Conservation (phyloP, 78 protist genomes). For the Dictyostelium intermedium region DNA sequence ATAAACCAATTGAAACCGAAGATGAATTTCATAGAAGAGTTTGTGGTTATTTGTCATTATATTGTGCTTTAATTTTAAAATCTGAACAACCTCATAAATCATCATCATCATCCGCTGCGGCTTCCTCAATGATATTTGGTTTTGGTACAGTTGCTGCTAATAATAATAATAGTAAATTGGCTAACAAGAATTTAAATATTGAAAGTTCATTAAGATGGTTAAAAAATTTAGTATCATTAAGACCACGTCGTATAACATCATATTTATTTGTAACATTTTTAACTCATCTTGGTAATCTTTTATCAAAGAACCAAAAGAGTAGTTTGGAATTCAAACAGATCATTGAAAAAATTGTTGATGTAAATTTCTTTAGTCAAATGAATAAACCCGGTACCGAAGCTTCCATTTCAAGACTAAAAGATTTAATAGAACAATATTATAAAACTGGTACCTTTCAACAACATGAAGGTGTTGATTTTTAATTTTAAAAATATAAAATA, state of each 20-base stretch:
- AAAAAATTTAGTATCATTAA: not conserved
- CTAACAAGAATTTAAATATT: not conserved
- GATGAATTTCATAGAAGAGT: not conserved
- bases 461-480: not conserved
- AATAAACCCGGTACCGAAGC: not conserved
- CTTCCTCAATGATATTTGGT: not conserved
- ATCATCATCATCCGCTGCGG: not conserved
- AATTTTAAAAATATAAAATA: too few species aligned
- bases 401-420: not conserved
- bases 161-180: not conserved
- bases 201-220: not conserved
- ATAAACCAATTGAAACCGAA: not conserved
- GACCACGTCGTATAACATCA: conserved; percentile 1
- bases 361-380: not conserved
- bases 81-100: not conserved
- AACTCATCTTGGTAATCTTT: not conserved
- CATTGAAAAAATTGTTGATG: not conserved
- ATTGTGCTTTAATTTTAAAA: not conserved
- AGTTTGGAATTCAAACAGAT: not conserved
- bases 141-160: not conserved
- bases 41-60: conserved; percentile 7
- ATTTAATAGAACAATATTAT: not conserved
- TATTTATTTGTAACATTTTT: not conserved
- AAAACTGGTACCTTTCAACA: not conserved
- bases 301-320: not conserved